Evolutionary conservation across 108 stramenopile species (phyloP).

Genomic region (Cyclotella distinguenda): DNA sequence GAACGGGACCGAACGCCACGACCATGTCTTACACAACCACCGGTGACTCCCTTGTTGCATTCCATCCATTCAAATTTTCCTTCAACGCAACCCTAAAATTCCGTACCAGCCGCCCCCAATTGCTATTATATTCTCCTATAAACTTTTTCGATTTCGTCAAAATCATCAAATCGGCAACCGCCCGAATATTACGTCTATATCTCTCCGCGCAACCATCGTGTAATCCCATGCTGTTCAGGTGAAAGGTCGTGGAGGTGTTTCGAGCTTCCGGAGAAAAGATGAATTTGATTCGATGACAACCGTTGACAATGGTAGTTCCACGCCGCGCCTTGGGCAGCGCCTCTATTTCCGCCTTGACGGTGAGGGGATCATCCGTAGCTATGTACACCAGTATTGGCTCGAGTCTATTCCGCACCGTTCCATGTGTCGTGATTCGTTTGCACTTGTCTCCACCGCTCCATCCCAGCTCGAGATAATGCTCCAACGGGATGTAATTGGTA

Average conservation of each 20-base stretch:
- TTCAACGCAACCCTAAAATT: conserved; percentile 1
- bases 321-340: conserved; percentile 64
- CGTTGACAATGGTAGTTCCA: conserved; percentile 23
- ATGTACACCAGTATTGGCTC: conserved; percentile 18
- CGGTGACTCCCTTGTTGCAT: not conserved
- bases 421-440: conserved; percentile 1
- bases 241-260: conserved; percentile 3
- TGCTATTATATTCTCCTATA: conserved; percentile 35
- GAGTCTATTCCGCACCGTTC: not conserved
- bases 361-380: conserved; percentile 30
- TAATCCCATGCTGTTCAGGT: conserved; percentile 12
- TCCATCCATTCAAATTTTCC: not conserved
- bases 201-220: conserved; percentile 24
- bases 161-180: conserved; percentile 41
- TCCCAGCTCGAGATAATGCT: conserved; percentile 21
- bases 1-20: not conserved
- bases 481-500: conserved; percentile 31
- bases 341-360: conserved; percentile 20
- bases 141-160: conserved; percentile 23
- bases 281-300: conserved; percentile 62
- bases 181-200: conserved; percentile 29
- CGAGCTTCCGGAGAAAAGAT: conserved; percentile 17
- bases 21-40: not conserved
- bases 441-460: conserved; percentile 1
- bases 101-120: conserved; percentile 14